Base-by-base conservation (phyloP, 1,139 yeast species). In the Saccharomyces hybrid region DNA sequence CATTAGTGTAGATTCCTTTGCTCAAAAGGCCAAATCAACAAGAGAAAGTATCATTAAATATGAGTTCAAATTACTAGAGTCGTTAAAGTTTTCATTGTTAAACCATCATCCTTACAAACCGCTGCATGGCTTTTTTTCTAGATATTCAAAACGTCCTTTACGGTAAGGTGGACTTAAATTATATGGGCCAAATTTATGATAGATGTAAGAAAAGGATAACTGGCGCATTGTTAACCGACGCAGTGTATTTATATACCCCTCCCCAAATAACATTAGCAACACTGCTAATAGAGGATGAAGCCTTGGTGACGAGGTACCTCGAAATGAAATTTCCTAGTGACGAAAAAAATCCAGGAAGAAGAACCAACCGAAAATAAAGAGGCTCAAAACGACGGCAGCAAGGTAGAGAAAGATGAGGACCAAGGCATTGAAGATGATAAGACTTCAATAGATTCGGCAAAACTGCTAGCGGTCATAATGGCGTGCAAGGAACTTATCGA, bases 191-290 rank as follows among this genome's bases (percentile, higher is more conserved):
- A 53, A 74, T 80, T 44, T 88, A 88, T 68, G 96, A 88, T 64
- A 72, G 75, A 44, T 88, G 96, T 2, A 81, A 86, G 61, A 76
- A 75, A 32, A 73, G 84, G 71, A 76, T 89, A 6, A 80, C 83
- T 50, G 85, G 83, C 19, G 79, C 87, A 0, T 70, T 90, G 51
- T 73, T 87, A 48, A 83, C 95, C 31, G 96, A 91, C 66, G 91
- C 81, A 2, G 75, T 79, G 14, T 91, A 89, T 63, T 73, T 83
- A 34, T 93, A 75, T 69, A 84, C 98, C 0, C 99, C 99, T 1
- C 97, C 99, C 0, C 99, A 93, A 64, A 87, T 93, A 42, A 97
- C 98, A 0, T 74, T 93, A 55, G 95, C 97, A 0, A 89, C 95
- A 5, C 76, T 91, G 70, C 81, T 84, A 70, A 78, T 78, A 51